Evolutionary conservation across 176 grass and related monocot species (phyloP).

Genomic region (Rhynchospora tenuis): DNA sequence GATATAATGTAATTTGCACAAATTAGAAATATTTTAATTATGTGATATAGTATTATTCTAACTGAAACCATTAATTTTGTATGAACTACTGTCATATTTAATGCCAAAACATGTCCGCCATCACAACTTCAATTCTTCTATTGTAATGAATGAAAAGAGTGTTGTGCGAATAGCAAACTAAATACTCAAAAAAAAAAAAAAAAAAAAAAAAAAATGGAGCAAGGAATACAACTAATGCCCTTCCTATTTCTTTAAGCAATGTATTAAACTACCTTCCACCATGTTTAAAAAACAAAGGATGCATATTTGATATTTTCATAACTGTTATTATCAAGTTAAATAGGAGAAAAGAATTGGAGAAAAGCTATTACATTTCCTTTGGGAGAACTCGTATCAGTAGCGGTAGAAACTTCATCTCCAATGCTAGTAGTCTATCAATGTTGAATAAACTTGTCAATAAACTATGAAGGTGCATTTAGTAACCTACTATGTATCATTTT

Average conservation of each 20-base stretch:
- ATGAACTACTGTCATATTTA: background rate
- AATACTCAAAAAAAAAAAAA: background rate
- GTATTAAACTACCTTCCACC: background rate
- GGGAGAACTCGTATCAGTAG: constrained; percentile 7
- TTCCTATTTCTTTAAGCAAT: background rate
- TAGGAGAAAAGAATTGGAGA: background rate
- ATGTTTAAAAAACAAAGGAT: background rate
- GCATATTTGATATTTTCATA: background rate
- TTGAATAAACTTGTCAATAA: background rate
- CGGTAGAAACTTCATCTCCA: constrained; percentile 37
- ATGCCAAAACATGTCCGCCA: background rate
- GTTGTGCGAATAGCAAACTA: background rate
- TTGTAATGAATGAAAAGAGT: background rate
- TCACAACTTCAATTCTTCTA: background rate
- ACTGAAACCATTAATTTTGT: background rate
- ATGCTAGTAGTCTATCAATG: constrained; percentile 17
- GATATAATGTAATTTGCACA: background rate
- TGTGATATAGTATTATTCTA: background rate
- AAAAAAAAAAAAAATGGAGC: too few species aligned
- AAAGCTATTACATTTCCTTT: constrained; percentile 71
- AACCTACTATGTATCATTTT: too few species aligned
- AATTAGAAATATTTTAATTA: background rate
- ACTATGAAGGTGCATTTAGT: background rate
- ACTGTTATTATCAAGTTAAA: background rate
- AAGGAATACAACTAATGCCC: background rate